Evolutionary conservation across 1,139 yeast species (phyloP).

Genomic region (Protomyces inundatus): DNA sequence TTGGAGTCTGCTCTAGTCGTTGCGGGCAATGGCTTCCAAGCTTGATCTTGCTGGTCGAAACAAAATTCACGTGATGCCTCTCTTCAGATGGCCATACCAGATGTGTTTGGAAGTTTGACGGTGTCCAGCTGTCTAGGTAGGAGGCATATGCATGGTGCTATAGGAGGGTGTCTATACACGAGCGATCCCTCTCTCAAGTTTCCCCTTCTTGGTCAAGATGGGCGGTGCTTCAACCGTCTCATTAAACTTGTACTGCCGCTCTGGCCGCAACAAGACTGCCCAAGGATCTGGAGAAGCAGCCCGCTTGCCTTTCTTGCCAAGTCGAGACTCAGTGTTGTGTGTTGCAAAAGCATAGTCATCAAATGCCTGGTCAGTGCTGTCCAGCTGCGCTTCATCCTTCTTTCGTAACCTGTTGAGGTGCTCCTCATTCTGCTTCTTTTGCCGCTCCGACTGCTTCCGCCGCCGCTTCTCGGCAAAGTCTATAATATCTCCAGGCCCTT

Average conservation of each 20-base stretch:
- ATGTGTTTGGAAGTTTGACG: too few relatives aligned
- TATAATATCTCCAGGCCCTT: constrained; percentile 7
- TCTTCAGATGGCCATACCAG: too few relatives aligned
- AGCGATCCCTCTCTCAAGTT: constrained; percentile 1
- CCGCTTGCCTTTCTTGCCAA: constrained; percentile 4
- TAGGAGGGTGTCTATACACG: neutral
- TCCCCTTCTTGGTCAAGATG: constrained; percentile 9
- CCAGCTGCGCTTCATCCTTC: constrained; percentile 12
- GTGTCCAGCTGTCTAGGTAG: too few relatives aligned
- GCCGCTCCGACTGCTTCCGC: constrained; percentile 22
- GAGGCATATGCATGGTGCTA: too few relatives aligned
- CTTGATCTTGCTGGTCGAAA: too few relatives aligned
- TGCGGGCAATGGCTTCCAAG: too few relatives aligned
- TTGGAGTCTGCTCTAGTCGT: too few relatives aligned
- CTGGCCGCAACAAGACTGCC: constrained; percentile 23
- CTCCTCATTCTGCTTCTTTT: constrained; percentile 21
- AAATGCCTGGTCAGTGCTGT: constrained; percentile 17
- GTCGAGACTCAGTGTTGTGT: neutral
- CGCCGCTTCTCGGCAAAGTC: constrained; percentile 22
- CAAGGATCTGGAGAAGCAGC: constrained; percentile 22
- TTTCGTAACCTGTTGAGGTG: constrained; percentile 22
- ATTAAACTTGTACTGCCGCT: constrained; percentile 21
- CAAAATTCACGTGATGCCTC: too few relatives aligned
- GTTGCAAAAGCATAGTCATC: constrained; percentile 25
- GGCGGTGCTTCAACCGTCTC: constrained; percentile 24